These are phyloP conservation scores for Entomortierella parvispora DNA, from an alignment of 192 early-diverging fungal genomes.

Conservation along the genomic window DNA sequence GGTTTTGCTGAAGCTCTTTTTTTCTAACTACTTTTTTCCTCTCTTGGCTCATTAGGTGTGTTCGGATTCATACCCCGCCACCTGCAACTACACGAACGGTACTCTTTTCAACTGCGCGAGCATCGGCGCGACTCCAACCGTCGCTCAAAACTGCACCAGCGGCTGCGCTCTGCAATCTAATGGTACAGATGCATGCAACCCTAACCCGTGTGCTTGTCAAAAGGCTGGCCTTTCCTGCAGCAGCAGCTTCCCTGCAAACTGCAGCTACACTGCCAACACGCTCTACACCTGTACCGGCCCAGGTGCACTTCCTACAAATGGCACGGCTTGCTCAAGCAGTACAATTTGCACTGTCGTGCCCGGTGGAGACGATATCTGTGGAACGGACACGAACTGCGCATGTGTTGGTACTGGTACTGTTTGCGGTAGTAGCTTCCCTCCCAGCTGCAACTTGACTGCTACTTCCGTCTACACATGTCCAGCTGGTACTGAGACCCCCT, in stretches of 20 bases:
- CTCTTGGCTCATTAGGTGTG: background rate
- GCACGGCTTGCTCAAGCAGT: background rate
- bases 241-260: background rate
- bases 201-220: constrained; percentile 4
- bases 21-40: background rate
- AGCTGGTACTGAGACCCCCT: background rate
- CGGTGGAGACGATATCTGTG: constrained; percentile 5
- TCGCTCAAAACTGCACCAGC: constrained; percentile 1
- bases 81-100: background rate
- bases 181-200: constrained; percentile 1
- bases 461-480: background rate
- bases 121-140: background rate
- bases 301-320: background rate
- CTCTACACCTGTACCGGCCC: constrained; percentile 5
- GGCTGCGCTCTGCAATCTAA: background rate
- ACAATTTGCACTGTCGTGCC: background rate
- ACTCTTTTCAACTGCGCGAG: constrained; percentile 1
- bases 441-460: constrained; percentile 1
- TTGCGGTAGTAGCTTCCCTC: background rate
- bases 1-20: background rate
- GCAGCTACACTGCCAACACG: background rate
- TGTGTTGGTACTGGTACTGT: constrained; percentile 7
- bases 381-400: background rate
- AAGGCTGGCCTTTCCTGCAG: constrained; percentile 1
- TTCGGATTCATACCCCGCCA: background rate